These are phyloP conservation scores for Annulohypoxylon bovei DNA, from an alignment of 495 filamentous ascomycete species.

Conservation along the genomic window DNA sequence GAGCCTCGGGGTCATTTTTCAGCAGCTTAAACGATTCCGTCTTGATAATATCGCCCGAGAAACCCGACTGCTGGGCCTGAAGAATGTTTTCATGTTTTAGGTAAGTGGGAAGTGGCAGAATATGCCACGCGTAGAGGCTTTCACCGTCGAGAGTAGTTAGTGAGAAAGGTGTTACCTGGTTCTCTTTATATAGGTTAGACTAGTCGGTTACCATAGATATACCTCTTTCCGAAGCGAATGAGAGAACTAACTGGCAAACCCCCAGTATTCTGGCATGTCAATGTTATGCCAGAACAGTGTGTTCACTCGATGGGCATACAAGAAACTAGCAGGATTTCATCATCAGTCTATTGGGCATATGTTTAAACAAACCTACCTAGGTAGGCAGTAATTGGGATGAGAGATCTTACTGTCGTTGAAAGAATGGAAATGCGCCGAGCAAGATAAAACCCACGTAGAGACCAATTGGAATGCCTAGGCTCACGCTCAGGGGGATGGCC, in stretches of 20 bases:
- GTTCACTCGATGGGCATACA: slow-evolving; percentile 82
- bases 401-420: slow-evolving; percentile 68
- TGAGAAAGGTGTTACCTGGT: slow-evolving; percentile 74
- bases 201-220: background rate
- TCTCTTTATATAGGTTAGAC: slow-evolving; percentile 50
- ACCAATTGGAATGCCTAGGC: slow-evolving; percentile 52
- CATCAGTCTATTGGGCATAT: slow-evolving; percentile 14
- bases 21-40: slow-evolving; percentile 68
- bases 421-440: slow-evolving; percentile 58
- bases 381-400: background rate
- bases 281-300: slow-evolving; percentile 74
- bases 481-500: slow-evolving; percentile 39
- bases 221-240: background rate
- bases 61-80: slow-evolving; percentile 58
- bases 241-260: slow-evolving; percentile 74
- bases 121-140: slow-evolving; percentile 75
- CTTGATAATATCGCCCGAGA: slow-evolving; percentile 63
- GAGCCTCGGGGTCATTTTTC: slow-evolving; percentile 67
- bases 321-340: slow-evolving; percentile 58
- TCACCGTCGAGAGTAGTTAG: slow-evolving; percentile 67
- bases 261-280: slow-evolving; percentile 78
- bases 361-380: background rate
- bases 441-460: slow-evolving; percentile 58
- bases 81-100: slow-evolving; percentile 64
- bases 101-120: slow-evolving; percentile 73